Evolutionary conservation across 768 basidiomycete species (phyloP).

Genomic region (Pleurotus pulmonarius): DNA sequence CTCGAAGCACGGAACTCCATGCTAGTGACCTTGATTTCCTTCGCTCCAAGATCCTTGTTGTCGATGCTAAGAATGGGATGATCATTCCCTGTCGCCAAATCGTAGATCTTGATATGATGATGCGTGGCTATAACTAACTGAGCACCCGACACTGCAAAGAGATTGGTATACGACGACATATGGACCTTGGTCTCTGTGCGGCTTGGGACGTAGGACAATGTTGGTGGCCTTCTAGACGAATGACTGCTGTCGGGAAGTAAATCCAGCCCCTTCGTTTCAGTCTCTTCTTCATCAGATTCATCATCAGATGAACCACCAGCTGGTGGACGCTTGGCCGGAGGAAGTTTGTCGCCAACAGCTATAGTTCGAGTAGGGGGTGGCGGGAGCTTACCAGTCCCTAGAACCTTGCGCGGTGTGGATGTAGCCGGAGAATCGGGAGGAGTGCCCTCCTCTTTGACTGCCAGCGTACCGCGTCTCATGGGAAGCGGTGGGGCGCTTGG

Average conservation of each 20-base stretch:
- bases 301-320: slow-evolving; percentile 36
- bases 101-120: slow-evolving; percentile 62
- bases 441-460: slow-evolving; percentile 12
- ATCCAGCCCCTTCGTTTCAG: slow-evolving; percentile 39
- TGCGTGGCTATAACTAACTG: slow-evolving; percentile 53
- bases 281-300: slow-evolving; percentile 62
- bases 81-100: slow-evolving; percentile 43
- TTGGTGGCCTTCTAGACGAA: slow-evolving; percentile 56
- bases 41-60: slow-evolving; percentile 56
- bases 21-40: slow-evolving; percentile 69
- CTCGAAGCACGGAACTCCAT: slow-evolving; percentile 70
- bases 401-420: slow-evolving; percentile 32
- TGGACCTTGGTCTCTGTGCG: slow-evolving; percentile 47
- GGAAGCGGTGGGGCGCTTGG: slow-evolving; percentile 43
- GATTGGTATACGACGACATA: slow-evolving; percentile 55
- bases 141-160: slow-evolving; percentile 53
- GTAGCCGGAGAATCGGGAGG: slow-evolving; percentile 15
- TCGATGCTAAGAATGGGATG: slow-evolving; percentile 48
- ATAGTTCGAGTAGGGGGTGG: slow-evolving; percentile 79
- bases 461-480: slow-evolving; percentile 30
- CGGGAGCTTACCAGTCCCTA: slow-evolving; percentile 43
- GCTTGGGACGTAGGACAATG: slow-evolving; percentile 35
- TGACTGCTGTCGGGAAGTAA: slow-evolving; percentile 65
- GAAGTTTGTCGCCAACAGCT: slow-evolving; percentile 64
- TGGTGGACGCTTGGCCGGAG: slow-evolving; percentile 48